These are phyloP conservation scores for Cutaneotrichosporon mucoides DNA, from an alignment of 1,284 basidiomycete genomes.

Conservation along the genomic window DNA sequence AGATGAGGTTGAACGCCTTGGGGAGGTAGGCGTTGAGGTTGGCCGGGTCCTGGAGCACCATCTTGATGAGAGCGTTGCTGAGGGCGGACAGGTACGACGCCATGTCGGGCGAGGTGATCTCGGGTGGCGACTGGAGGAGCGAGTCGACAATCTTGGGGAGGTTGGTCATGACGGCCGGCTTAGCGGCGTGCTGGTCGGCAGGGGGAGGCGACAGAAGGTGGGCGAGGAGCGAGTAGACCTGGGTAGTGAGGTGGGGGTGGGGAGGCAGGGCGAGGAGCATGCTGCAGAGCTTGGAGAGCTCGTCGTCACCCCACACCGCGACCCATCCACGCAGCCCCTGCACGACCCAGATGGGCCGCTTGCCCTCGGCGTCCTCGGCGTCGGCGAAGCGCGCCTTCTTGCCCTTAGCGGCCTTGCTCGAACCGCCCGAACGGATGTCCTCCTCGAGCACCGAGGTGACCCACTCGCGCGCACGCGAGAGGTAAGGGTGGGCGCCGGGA, in stretches of 20 bases:
- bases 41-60: constrained; percentile 41
- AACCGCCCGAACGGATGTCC: constrained; percentile 57
- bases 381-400: constrained; percentile 57
- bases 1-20: constrained; percentile 71
- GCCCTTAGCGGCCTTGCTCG: constrained; percentile 55
- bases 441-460: constrained; percentile 64
- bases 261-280: constrained; percentile 72
- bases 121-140: constrained; percentile 68
- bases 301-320: constrained; percentile 62
- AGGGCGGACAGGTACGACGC: constrained; percentile 59
- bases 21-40: constrained; percentile 53
- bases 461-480: constrained; percentile 73
- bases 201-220: constrained; percentile 61
- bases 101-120: constrained; percentile 53
- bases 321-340: constrained; percentile 61
- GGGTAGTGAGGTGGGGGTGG: constrained; percentile 77
- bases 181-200: constrained; percentile 29
- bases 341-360: constrained; percentile 75
- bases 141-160: constrained; percentile 68
- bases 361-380: constrained; percentile 56
- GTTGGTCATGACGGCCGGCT: constrained; percentile 43
- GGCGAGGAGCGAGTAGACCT: constrained; percentile 72
- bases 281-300: constrained; percentile 63
- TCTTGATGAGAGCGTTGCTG: constrained; percentile 46
- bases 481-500: constrained; percentile 68